A percentile compares a stretch with the other conserved stretches of the same genome.
Conservation (phyloP, 2,329 filamentous ascomycete genomes). For the Neofusicoccum umdonicola region DNA sequence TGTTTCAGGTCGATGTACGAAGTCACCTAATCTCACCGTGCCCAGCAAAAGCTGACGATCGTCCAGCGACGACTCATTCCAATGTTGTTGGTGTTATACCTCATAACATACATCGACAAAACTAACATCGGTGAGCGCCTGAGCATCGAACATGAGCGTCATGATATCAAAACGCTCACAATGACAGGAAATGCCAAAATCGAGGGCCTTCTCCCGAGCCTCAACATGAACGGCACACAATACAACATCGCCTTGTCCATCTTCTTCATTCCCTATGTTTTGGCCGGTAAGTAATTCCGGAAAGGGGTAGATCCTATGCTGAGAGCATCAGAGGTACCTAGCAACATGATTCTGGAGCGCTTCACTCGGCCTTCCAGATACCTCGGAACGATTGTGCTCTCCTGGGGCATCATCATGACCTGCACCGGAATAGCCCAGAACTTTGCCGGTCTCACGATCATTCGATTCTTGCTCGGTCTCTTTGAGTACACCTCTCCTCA, state of each 20-base stretch:
- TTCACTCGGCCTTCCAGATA: slow-evolving; percentile 46
- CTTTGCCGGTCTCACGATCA: slow-evolving; percentile 47
- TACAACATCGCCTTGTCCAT: slow-evolving; percentile 62
- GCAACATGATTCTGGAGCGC: slow-evolving; percentile 58
- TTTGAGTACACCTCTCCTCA: slow-evolving; percentile 25
- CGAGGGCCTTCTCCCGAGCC: slow-evolving; percentile 26
- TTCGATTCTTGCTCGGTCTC: slow-evolving; percentile 40
- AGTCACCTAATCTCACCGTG: too few relatives aligned
- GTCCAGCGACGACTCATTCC: slow-evolving; percentile 24
- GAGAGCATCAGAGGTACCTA: slow-evolving; percentile 40
- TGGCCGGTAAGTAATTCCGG: slow-evolving; percentile 28
- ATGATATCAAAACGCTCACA: neutral
- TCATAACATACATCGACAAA: slow-evolving; percentile 31
- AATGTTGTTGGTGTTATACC: slow-evolving; percentile 27
- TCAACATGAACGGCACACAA: slow-evolving; percentile 48
- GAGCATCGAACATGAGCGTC: neutral
- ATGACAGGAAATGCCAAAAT: slow-evolving; percentile 43
- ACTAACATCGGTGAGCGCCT: slow-evolving; percentile 20
- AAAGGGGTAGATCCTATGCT: neutral
- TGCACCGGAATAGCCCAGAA: slow-evolving; percentile 48
- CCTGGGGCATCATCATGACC: slow-evolving; percentile 43
- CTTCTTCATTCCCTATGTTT: slow-evolving; percentile 54
- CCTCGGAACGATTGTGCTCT: slow-evolving; percentile 41
- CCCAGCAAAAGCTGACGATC: neutral
- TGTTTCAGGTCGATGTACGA: neutral